Base-by-base conservation (phyloP, 352 stramenopile species). In the Globisporangium nagaii region DNA sequence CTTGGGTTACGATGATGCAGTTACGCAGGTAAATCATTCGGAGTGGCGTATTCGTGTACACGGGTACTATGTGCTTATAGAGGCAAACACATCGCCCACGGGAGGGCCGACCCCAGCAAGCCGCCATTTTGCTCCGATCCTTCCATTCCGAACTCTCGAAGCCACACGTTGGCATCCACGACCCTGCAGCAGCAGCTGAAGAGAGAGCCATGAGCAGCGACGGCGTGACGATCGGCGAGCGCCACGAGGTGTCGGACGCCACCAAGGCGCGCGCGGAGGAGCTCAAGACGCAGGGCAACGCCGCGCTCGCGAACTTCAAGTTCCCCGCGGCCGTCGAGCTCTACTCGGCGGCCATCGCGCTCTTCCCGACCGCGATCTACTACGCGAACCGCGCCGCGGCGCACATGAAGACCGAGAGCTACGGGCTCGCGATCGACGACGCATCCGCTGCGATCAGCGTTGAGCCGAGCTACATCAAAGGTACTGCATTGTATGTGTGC, bases 341-440 rank as follows among this genome's bases (percentile, higher is more conserved):
- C 36, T 98, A 98, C 74, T 88, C 86, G 44, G 62, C 84, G 40
- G 93, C 91, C 17, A 97, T 98, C 52, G 80, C 74, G 55, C 67
- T 98, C 20, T 60, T 58, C 17, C 88, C 90, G 12, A 97, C 84
- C 15, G 89, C 93, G 30, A 95, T 98, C 62, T 97, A 96, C 72
- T 98, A 96, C 58, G 78, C 89, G 41, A 98, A 98, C 72, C 83
- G 95, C 22, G 96, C 97, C 6, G 90, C 98, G 49, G 95, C 96
- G 20, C 97, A 98, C 70, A 94, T 99, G 60, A 98, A 98, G 67
- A 95, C 96, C 54, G 97, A 99, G 76, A 98, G 93, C 74, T 99
- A 99, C 70, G 97, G 96, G 1, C 71, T 98, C 6, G 97, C 97
- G 9, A 98, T 99, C 47, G 71, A 90, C 25, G 97, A 99, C 63